These are phyloP conservation scores for Citrus inodora DNA, from an alignment of 345 rosid species.

Conservation along the genomic window DNA sequence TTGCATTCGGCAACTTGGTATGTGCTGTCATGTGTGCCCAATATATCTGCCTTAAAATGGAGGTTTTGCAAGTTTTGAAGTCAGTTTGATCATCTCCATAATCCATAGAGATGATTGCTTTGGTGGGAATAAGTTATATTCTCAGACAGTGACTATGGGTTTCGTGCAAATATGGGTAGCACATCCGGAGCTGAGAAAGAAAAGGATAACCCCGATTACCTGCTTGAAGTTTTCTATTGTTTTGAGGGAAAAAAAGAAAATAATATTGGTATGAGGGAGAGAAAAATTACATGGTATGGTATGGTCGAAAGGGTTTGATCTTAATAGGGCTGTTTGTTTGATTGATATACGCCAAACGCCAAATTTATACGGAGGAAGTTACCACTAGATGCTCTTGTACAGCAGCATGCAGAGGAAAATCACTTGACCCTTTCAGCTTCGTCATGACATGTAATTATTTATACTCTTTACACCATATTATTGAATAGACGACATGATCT, in stretches of 20 bases:
- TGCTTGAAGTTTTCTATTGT: constrained; percentile 31
- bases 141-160: constrained; percentile 24
- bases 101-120: constrained; percentile 16
- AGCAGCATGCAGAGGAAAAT: constrained; percentile 22
- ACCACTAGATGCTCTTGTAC: constrained; percentile 24
- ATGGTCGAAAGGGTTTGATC: constrained; percentile 39
- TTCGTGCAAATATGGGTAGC: constrained; percentile 30
- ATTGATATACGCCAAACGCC: constrained; percentile 15
- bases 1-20: constrained; percentile 73
- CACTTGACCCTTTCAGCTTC: constrained; percentile 40
- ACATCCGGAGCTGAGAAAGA: constrained; percentile 53
- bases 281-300: constrained; percentile 47
- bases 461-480: constrained; percentile 20
- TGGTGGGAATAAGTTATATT: constrained; percentile 28
- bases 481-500: constrained; percentile 1
- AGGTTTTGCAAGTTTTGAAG: constrained; percentile 31
- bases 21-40: constrained; percentile 64
- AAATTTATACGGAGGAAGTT: constrained; percentile 10
- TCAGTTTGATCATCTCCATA: constrained; percentile 27
- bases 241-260: constrained; percentile 11
- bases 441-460: constrained; percentile 50
- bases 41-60: constrained; percentile 22
- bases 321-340: background rate
- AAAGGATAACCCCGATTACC: constrained; percentile 46
- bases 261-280: constrained; percentile 25